Percentiles rank a stretch among this genome's conserved stretches.
These are phyloP conservation scores for Phaeodactylum tricornutum DNA, from an alignment of 108 stramenopile species.

Conservation along the genomic window DNA sequence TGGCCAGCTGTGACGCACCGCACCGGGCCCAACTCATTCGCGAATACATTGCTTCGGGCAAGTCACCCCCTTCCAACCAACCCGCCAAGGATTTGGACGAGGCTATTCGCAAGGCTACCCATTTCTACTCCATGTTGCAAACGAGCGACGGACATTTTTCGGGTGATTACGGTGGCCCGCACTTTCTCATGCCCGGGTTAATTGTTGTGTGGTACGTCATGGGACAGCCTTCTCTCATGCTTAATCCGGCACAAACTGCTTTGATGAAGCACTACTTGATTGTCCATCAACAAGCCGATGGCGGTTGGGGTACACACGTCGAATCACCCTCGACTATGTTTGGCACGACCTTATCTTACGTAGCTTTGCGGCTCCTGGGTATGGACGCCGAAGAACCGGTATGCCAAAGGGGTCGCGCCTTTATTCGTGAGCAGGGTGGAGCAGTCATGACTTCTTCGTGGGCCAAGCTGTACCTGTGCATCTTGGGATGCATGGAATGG, in stretches of 20 bases:
- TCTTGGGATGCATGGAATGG: constrained; percentile 95
- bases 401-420: constrained; percentile 36
- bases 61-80: constrained; percentile 17
- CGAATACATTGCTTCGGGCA: constrained; percentile 31
- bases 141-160: constrained; percentile 88
- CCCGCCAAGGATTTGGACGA: constrained; percentile 32
- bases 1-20: constrained; percentile 36
- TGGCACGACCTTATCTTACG: constrained; percentile 88
- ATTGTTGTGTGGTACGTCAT: constrained; percentile 84
- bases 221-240: constrained; percentile 51
- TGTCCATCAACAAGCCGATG: constrained; percentile 95
- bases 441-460: constrained; percentile 89
- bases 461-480: constrained; percentile 97
- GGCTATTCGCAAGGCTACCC: constrained; percentile 50
- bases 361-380: constrained; percentile 84
- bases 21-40: constrained; percentile 76
- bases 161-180: constrained; percentile 98
- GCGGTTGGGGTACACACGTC: constrained; percentile 98
- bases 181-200: constrained; percentile 96
- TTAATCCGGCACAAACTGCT: constrained; percentile 41
- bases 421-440: constrained; percentile 84
- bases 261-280: constrained; percentile 81
- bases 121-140: constrained; percentile 82
- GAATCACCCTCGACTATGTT: constrained; percentile 98
- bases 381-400: constrained; percentile 45